Evolutionary conservation across 495 filamentous ascomycete species (phyloP).

Genomic region (Podospora bellae-mahoneyi): DNA sequence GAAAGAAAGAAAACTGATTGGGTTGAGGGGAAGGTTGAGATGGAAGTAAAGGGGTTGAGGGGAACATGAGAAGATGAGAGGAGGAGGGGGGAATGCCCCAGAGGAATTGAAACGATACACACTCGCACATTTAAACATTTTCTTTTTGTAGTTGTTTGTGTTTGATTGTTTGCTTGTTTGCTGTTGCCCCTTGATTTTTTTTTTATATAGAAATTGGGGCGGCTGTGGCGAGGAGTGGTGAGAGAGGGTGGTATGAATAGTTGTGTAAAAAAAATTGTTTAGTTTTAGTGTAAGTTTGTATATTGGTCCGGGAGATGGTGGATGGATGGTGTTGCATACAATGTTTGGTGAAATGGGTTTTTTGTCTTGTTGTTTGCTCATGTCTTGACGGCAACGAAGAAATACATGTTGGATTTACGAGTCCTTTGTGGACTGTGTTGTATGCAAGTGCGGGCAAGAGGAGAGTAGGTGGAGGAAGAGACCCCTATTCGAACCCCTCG

Average conservation of each 20-base stretch:
- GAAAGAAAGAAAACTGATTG: neutral
- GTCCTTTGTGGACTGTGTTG: no score
- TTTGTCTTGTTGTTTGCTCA: neutral
- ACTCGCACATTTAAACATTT: constrained; percentile 1
- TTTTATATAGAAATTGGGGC: neutral
- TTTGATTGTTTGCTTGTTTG: neutral
- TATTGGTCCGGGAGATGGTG: neutral
- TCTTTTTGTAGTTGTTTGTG: neutral
- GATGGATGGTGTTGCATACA: neutral
- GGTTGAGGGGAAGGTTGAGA: neutral
- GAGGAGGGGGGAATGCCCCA: neutral
- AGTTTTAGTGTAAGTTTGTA: neutral
- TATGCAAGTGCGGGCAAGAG: no score
- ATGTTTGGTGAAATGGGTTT: neutral
- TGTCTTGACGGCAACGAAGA: neutral
- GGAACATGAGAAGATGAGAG: neutral
- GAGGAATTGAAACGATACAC: constrained; percentile 3
- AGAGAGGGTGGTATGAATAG: neutral
- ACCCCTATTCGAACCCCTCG: no score
- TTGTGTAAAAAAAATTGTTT: neutral
- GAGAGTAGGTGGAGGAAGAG: no score
- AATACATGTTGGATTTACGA: no score
- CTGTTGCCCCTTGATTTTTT: neutral
- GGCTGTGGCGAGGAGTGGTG: neutral
- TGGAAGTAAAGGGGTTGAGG: neutral